Evolutionary conservation across 768 basidiomycete genomes (phyloP).

Genomic region (Mycena haematopus): DNA sequence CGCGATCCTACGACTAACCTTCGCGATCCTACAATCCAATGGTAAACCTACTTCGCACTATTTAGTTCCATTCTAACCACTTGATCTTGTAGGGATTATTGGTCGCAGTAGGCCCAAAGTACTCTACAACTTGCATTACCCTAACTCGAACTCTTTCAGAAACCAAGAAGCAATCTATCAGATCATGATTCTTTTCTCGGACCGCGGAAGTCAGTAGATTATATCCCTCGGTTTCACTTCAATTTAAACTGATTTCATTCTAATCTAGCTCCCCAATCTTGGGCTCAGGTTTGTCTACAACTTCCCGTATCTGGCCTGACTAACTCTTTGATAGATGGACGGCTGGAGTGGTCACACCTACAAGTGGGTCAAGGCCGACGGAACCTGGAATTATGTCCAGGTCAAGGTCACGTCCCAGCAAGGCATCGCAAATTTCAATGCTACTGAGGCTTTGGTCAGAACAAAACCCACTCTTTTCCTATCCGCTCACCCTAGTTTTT

Average conservation of each 20-base stretch:
- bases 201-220: constrained; percentile 24
- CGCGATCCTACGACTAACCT: constrained; percentile 28
- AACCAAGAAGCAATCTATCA: constrained; percentile 29
- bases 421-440: constrained; percentile 27
- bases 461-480: neutral
- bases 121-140: neutral
- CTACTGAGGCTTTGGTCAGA: constrained; percentile 14
- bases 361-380: constrained; percentile 24
- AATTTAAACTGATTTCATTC: too few relatives aligned
- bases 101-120: constrained; percentile 25
- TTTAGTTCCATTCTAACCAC: neutral
- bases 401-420: constrained; percentile 20
- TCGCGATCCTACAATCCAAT: constrained; percentile 21
- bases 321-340: constrained; percentile 19
- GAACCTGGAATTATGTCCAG: constrained; percentile 27
- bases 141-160: constrained; percentile 4
- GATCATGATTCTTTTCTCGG: constrained; percentile 25
- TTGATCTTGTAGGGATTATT: constrained; percentile 22
- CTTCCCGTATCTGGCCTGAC: too few relatives aligned
- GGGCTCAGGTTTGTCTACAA: constrained; percentile 21
- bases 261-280: constrained; percentile 21
- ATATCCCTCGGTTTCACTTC: neutral
- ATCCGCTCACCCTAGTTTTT: neutral
- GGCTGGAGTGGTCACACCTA: constrained; percentile 30
- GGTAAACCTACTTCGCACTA: constrained; percentile 2